These are phyloP conservation scores for Dendryphion nanum DNA, from an alignment of 2,329 filamentous ascomycete genomes.

Conservation along the genomic window DNA sequence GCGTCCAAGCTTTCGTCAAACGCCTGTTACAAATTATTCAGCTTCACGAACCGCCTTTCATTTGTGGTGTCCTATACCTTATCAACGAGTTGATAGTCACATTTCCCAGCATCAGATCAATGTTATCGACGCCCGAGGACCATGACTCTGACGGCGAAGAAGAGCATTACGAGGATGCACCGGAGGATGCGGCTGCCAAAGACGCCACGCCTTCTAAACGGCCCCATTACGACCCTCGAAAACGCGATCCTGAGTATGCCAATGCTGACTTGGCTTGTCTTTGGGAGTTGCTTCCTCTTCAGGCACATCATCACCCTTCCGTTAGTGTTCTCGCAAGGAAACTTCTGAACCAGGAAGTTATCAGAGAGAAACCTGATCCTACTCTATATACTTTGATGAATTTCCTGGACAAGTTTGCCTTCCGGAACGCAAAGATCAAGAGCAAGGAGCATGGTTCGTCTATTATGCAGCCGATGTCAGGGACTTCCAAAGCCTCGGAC, in stretches of 20 bases:
- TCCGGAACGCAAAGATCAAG: constrained; percentile 81
- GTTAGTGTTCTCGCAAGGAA: constrained; percentile 79
- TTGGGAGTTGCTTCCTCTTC: constrained; percentile 84
- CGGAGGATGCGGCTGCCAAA: constrained; percentile 38
- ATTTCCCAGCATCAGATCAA: constrained; percentile 75
- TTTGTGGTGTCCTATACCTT: constrained; percentile 89
- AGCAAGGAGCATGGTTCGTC: constrained; percentile 69
- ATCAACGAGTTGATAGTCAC: constrained; percentile 75
- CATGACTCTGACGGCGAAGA: constrained; percentile 75
- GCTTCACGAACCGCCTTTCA: constrained; percentile 88
- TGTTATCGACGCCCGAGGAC: constrained; percentile 68
- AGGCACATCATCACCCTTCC: constrained; percentile 87
- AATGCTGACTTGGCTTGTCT: constrained; percentile 90
- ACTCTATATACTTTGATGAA: constrained; percentile 87
- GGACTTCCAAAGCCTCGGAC: constrained; percentile 58
- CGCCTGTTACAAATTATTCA: constrained; percentile 83
- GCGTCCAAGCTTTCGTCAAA: constrained; percentile 95
- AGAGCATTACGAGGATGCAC: constrained; percentile 64
- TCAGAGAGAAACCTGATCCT: constrained; percentile 85
- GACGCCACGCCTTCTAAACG: constrained; percentile 15
- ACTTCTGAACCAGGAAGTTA: constrained; percentile 66
- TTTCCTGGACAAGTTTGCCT: constrained; percentile 98
- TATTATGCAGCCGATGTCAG: constrained; percentile 92
- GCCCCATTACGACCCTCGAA: constrained; percentile 74
- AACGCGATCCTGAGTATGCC: constrained; percentile 86